Conservation (phyloP, 805 yeast genomes). For the Blastobotrys peoriensis region DNA sequence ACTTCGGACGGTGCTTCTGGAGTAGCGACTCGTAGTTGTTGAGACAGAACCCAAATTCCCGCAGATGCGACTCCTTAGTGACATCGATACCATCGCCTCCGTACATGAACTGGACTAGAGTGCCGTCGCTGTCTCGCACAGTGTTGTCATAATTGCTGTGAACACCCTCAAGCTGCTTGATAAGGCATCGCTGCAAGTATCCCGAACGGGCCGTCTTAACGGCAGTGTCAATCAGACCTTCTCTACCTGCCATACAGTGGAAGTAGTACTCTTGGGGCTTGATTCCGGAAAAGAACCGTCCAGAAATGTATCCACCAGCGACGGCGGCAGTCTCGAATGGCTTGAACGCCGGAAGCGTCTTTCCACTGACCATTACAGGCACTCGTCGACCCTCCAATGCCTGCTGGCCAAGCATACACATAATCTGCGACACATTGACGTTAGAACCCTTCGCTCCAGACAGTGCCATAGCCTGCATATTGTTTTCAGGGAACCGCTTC, state of each 20-base stretch:
- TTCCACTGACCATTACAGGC: conserved; percentile 98
- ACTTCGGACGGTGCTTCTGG: conserved; percentile 76
- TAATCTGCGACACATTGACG: conserved; percentile 97
- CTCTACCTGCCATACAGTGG: conserved; percentile 99
- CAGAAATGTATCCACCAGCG: conserved; percentile 97
- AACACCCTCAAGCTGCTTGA: conserved; percentile 96
- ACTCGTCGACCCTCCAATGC: conserved; percentile 99
- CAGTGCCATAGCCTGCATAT: conserved; percentile 98
- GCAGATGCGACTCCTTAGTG: conserved; percentile 89
- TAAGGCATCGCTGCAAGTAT: conserved; percentile 95
- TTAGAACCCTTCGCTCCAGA: conserved; percentile 99
- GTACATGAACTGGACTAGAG: conserved; percentile 87
- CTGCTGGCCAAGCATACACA: conserved; percentile 98
- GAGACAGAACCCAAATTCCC: conserved; percentile 86
- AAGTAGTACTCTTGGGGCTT: conserved; percentile 98
- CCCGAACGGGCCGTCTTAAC: conserved; percentile 98
- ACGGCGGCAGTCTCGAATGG: conserved; percentile 95
- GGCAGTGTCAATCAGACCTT: conserved; percentile 98
- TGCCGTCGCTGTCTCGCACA: conserved; percentile 92
- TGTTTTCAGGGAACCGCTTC: conserved; percentile 90
- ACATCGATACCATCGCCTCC: conserved; percentile 98
- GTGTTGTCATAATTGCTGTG: conserved; percentile 90
- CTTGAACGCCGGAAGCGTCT: conserved; percentile 92
- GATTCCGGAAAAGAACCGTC: conserved; percentile 95
- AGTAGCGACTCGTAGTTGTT: conserved; percentile 85